phyloP scores from a whole-genome alignment of 805 yeast genomes.

The Allodekkera sacchari region DNA sequence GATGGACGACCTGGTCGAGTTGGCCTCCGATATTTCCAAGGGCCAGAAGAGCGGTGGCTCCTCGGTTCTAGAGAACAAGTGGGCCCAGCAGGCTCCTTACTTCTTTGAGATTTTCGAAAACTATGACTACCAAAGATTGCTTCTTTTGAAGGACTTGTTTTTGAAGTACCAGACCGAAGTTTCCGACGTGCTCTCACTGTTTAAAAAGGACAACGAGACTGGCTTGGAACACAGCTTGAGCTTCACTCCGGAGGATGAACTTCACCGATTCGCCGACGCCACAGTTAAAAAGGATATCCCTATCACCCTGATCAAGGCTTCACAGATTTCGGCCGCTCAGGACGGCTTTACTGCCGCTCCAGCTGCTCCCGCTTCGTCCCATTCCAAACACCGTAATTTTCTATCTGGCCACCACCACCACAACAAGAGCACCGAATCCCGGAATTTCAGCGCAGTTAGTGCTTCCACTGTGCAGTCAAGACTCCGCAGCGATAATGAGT shows the following conservation, averaged over 20 bases:
- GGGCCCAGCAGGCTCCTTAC: conserved; percentile 75
- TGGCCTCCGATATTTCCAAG: conserved; percentile 17
- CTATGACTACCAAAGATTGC: conserved; percentile 57
- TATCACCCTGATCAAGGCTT: conserved; percentile 15
- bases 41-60: conserved; percentile 18
- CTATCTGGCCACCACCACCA: conserved; percentile 4
- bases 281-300: conserved; percentile 21
- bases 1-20: conserved; percentile 27
- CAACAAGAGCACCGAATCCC: conserved; percentile 5
- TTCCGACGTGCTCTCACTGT: conserved; percentile 41
- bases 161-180: conserved; percentile 56
- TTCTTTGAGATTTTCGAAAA: conserved; percentile 68
- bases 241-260: conserved; percentile 54
- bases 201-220: conserved; percentile 46
- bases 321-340: conserved; percentile 7
- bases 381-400: conserved; percentile 10
- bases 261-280: conserved; percentile 43
- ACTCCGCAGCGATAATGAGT: conserved; percentile 1
- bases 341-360: conserved; percentile 16
- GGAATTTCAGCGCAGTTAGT: conserved; percentile 1
- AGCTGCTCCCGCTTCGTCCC: conserved; percentile 8
- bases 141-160: conserved; percentile 55
- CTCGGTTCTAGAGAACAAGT: conserved; percentile 39
- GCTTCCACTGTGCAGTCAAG: conserved; percentile 4
- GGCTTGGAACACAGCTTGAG: conserved; percentile 59